phyloP scores from a whole-genome alignment of 768 basidiomycete genomes.

The Wakefieldia striispora region DNA sequence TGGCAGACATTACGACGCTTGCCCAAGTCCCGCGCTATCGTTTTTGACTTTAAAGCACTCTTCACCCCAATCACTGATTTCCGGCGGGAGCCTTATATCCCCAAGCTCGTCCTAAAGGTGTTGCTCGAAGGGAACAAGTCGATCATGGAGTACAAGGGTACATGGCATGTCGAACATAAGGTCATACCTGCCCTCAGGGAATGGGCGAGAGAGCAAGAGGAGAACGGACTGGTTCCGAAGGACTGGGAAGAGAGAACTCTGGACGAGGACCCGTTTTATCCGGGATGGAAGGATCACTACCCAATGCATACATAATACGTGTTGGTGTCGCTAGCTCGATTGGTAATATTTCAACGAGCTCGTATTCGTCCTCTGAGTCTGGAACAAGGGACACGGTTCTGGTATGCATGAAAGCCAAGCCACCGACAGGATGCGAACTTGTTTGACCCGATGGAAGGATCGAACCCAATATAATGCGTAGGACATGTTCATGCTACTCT shows the following conservation, averaged over 20 bases:
- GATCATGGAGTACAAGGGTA: slow-evolving; percentile 45
- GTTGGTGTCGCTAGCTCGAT: too few relatives aligned
- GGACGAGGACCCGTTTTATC: slow-evolving; percentile 51
- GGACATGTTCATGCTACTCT: slow-evolving; percentile 3
- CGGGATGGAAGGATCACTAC: slow-evolving; percentile 40
- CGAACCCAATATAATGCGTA: slow-evolving; percentile 14
- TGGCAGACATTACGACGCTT: slow-evolving; percentile 55
- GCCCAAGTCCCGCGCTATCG: slow-evolving; percentile 45
- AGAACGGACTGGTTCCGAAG: slow-evolving; percentile 42
- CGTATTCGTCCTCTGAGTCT: too few relatives aligned
- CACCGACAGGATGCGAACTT: too few relatives aligned
- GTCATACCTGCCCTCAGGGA: slow-evolving; percentile 43
- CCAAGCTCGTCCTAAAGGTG: slow-evolving; percentile 44
- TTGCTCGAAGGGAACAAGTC: slow-evolving; percentile 38
- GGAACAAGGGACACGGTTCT: too few relatives aligned
- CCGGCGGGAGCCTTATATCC: slow-evolving; percentile 46
- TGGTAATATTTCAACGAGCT: too few relatives aligned
- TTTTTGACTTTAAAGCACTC: slow-evolving; percentile 54
- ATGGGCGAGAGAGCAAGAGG: slow-evolving; percentile 51
- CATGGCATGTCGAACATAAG: slow-evolving; percentile 40
- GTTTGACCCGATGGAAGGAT: slow-evolving; percentile 37
- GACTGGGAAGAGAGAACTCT: slow-evolving; percentile 51
- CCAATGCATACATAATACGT: slow-evolving; percentile 11
- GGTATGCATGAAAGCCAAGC: too few relatives aligned
- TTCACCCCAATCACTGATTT: slow-evolving; percentile 49